Evolutionary conservation across 2,329 filamentous ascomycete species (phyloP), one percentile per base, ranked within the genome.

Genomic region (Venturiaceae sp.): DNA sequence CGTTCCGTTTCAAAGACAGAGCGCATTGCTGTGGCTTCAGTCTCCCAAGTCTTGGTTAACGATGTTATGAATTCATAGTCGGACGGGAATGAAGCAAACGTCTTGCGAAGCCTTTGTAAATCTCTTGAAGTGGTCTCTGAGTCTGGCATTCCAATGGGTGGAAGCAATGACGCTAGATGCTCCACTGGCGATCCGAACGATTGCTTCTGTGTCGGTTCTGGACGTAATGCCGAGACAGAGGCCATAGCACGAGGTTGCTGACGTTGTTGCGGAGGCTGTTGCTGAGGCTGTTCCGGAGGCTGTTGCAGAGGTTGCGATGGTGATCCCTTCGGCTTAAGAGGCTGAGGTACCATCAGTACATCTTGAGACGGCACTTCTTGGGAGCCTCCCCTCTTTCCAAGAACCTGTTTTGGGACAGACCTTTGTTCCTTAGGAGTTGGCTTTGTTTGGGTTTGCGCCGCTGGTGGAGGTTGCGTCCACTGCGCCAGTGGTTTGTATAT

Each of bases 1-100:
- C 79, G 77, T 39, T 79, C 77, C 28, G 69, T 69, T 9, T 80
- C 79, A 34, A 79, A 66, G 58, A 74, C 71, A 33, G 72, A 70
- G 34, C 78, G 77, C 6, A 69, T 72, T 33, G 67, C 64, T 54
- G 74, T 71, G 14, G 76, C 74, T 3, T 73, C 66, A 50, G 67
- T 66, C 63, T 82, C 79, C 78, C 77, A 82, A 5, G 69, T 55
- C 13, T 59, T 65, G 1, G 65, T 68, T 5, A 72, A 46, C 1
- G 65, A 63, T 13, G 61, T 60, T 37, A 66, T 58, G 50, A 63
- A 65, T 9, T 60, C 55, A 11, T 66, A 63, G 33, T 67, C 62
- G 1, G 64, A 58, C 7, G 63, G 62, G 14, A 67, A 46, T 14
- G 58, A 57, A 3, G 60, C 33, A 16, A 65, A 47, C 19, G 64